Base-by-base conservation (phyloP, 495 filamentous ascomycete species). In the Jackrogersella multiformis region DNA sequence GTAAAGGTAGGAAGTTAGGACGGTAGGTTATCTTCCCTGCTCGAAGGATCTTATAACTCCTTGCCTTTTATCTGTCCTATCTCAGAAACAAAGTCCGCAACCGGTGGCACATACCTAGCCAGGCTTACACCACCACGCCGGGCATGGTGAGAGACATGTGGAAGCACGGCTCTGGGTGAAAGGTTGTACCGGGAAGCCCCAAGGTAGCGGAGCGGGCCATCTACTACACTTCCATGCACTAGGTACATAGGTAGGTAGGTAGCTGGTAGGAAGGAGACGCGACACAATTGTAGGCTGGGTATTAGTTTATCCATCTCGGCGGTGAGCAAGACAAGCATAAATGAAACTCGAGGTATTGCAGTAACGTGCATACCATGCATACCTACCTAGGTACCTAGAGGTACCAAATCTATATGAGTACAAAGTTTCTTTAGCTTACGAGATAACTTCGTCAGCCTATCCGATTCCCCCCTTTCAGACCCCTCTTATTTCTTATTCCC, bases 151-250 rank as follows among this genome's bases (percentile, higher is more conserved):
- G 24, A 24, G 9, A 65, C 36, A 13, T 48, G n/a, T 7, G 7
- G 3, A 32, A 45, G 30, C 34, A 48, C 30, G 56, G 41, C 24
- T 23, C 20, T 39, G 39, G 41, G 26, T 54, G 13, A 32, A 63
- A 62, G 8, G 61, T 63, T 63, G 24, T 68, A 26, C 64, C 64
- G 58, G 54, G 28, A 63, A 35, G 21, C 38, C 52, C 57, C 28
- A 58, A 55, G 46, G 41, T 46, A 46, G 21, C 42, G 53, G 58
- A 57, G 51, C 65, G 39, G 53, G 18, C 58, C 55, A 52, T 58
- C 49, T 48, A 10, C 24, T 30, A 41, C n/a, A 42, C 34, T 34
- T 26, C 23, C 45, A 61, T 30, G 4, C 26, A 30, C 26, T 4
- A 30, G 3, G 26, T 7, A 30, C 26, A 3, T 3, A 30, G 26